Evolutionary conservation across 1,284 basidiomycete species (phyloP), one percentile per base, ranked within the genome.

Genomic region (Nidula niveotomentosa): DNA sequence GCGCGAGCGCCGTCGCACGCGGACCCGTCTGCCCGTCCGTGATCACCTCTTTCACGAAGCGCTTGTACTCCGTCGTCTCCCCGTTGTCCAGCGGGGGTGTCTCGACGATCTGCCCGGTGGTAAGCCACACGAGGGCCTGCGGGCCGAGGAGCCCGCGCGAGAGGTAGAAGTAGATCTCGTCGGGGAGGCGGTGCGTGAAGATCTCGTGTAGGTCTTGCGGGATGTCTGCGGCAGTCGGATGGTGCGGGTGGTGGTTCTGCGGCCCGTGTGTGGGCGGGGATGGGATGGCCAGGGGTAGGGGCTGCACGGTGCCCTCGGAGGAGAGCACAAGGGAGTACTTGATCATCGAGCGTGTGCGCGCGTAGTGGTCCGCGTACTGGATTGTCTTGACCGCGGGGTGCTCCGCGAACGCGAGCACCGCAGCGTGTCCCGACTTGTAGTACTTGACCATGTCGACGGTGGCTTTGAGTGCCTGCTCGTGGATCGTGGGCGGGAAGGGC

Each of bases 131-230:
- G 13, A 99, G 83, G 8, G 94, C 86, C 60, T 92, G 90, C 0
- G 94, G 90, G 9, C 88, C 88, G 55, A 98, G 74, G 30, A 99
- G 82, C 6, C 96, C 96, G 13, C 94, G 86, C 48, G 95, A 98
- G 56, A 99, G 83, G 70, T 98, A 96, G 72, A 91, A 96, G 76
- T 96, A 98, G 55, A 98, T 82, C 69, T 99, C 96, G 72, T 99
- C 96, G 0, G 97, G 96, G 13, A 99, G 80, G 37, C 94, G 90
- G 69, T 93, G 82, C 2, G 95, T 97, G 75, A 98, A 99, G 60
- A 99, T 91, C 52, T 98, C 95, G 68, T 97, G 92, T 39, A 99
- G 77, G 73, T 99, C 96, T 45, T 77, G 72, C 1, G 96, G 96
- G 37, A 99, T 87, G 63, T 98, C 96, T 23, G 88, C 86, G 0